A percentile compares a stretch with the other conserved stretches of the same genome.
Evolutionary conservation across 768 basidiomycete genomes (phyloP).

Genomic region (Neoboletus subvelutipes): DNA sequence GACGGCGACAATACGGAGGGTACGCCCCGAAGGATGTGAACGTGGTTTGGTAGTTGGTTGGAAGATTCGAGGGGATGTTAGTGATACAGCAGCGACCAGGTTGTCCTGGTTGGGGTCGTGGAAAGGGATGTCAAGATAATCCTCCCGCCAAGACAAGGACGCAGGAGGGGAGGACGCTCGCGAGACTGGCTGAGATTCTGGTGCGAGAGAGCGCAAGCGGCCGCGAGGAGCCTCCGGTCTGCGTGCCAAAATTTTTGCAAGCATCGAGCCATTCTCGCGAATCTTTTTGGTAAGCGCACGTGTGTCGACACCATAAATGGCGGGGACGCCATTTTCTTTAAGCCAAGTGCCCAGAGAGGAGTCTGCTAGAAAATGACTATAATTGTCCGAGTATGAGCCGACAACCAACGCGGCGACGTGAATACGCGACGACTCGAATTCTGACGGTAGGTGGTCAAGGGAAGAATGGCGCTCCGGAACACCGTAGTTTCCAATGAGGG

Average conservation of each 20-base stretch:
- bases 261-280: constrained; percentile 90
- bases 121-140: constrained; percentile 82
- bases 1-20: constrained; percentile 81
- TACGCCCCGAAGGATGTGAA: constrained; percentile 75
- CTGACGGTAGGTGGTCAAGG: constrained; percentile 57
- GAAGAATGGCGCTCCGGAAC: constrained; percentile 68
- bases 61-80: constrained; percentile 64
- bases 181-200: constrained; percentile 41
- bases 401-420: constrained; percentile 91
- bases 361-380: constrained; percentile 89
- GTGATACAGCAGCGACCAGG: constrained; percentile 88
- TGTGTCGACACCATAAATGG: constrained; percentile 95
- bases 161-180: constrained; percentile 55
- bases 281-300: constrained; percentile 96
- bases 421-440: constrained; percentile 94
- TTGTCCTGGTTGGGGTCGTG: constrained; percentile 86
- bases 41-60: constrained; percentile 54
- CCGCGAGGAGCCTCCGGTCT: constrained; percentile 46
- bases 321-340: constrained; percentile 91
- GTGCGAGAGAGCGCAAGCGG: constrained; percentile 34
- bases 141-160: constrained; percentile 70
- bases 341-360: constrained; percentile 91
- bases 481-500: constrained; percentile 96
- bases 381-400: constrained; percentile 91
- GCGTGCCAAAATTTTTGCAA: constrained; percentile 78